phyloP scores from a whole-genome alignment of 2,329 filamentous ascomycete species.

The Penicillium freii region DNA sequence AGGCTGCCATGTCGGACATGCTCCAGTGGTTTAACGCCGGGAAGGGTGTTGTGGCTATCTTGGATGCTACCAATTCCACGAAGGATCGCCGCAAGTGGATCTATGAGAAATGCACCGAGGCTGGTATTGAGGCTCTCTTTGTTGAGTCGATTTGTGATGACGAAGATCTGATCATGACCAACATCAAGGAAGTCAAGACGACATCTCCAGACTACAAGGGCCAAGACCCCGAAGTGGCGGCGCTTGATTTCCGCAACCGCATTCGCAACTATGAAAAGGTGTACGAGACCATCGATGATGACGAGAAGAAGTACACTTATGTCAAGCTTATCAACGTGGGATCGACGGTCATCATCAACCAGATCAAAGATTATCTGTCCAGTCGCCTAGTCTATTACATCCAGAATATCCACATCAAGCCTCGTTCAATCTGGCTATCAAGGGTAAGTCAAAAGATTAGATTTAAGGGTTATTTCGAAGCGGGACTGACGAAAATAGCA shows the following conservation, averaged over 20 bases:
- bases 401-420: conserved; percentile 97
- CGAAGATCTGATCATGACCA: conserved; percentile 94
- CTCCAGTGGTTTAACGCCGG: conserved; percentile 79
- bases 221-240: conserved; percentile 88
- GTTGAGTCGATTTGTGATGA: conserved; percentile 97
- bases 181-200: conserved; percentile 96
- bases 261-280: conserved; percentile 98
- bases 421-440: conserved; percentile 93
- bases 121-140: conserved; percentile 85
- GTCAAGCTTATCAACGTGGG: conserved; percentile 97
- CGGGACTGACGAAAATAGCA: conserved; percentile 57
- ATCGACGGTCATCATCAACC: conserved; percentile 95
- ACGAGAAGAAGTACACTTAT: conserved; percentile 86
- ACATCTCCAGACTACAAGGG: conserved; percentile 92
- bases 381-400: conserved; percentile 96
- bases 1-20: conserved; percentile 93
- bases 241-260: conserved; percentile 85
- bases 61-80: conserved; percentile 96
- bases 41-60: conserved; percentile 81
- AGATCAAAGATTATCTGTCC: conserved; percentile 93
- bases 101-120: conserved; percentile 69
- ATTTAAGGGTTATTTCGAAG: neutral
- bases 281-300: conserved; percentile 88
- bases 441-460: conserved; percentile 58
- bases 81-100: conserved; percentile 90